Conservation (phyloP, 768 basidiomycete species). For the Mycena maculata region DNA sequence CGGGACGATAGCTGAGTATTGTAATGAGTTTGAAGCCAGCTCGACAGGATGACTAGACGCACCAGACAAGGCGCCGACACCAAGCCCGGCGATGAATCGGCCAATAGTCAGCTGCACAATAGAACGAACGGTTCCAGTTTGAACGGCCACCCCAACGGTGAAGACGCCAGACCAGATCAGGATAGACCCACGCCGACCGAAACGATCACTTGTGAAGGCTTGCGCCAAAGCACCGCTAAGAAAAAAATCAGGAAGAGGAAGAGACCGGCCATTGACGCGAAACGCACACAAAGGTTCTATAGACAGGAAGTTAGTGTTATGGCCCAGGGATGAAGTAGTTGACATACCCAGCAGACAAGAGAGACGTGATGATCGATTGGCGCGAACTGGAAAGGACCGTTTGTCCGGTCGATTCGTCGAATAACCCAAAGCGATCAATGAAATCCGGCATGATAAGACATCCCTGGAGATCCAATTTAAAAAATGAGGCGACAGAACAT, state of each 20-base stretch:
- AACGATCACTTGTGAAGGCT: constrained; percentile 79
- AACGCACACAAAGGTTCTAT: constrained; percentile 66
- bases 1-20: constrained; percentile 60
- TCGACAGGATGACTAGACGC: constrained; percentile 20
- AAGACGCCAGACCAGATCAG: constrained; percentile 82
- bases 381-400: constrained; percentile 68
- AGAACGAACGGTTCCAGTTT: constrained; percentile 71
- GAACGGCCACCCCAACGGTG: constrained; percentile 74
- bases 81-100: constrained; percentile 81
- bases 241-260: background rate
- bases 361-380: constrained; percentile 83
- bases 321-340: background rate
- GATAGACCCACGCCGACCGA: constrained; percentile 79
- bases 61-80: constrained; percentile 82
- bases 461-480: constrained; percentile 56
- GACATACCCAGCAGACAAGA: constrained; percentile 77
- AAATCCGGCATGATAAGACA: constrained; percentile 87
- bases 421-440: constrained; percentile 72
- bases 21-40: constrained; percentile 9
- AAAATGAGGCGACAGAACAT: background rate
- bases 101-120: constrained; percentile 77
- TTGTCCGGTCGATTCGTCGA: constrained; percentile 54
- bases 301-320: background rate
- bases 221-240: constrained; percentile 74
- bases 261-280: constrained; percentile 10